Percentiles rank a stretch among this genome's conserved stretches.
These are phyloP conservation scores for Endoconidiophora laricicola DNA, from an alignment of 2,329 filamentous ascomycete genomes.

Conservation along the genomic window DNA sequence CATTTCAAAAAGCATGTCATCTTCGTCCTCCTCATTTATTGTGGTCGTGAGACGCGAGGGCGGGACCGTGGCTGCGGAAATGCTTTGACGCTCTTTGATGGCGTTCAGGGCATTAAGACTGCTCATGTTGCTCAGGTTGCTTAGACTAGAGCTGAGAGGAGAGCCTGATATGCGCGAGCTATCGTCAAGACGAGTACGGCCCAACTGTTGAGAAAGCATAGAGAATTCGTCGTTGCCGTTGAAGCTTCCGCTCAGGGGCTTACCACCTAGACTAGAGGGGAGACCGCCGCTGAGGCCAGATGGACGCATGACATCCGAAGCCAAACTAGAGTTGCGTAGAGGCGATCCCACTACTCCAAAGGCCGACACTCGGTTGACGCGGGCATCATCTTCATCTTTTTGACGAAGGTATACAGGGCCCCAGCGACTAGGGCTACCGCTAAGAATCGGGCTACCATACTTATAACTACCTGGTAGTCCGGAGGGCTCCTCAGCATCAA, in stretches of 20 bases:
- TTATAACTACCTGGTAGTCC: constrained; percentile 33
- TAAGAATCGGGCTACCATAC: constrained; percentile 41
- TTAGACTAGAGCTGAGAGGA: constrained; percentile 3
- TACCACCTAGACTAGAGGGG: constrained; percentile 2
- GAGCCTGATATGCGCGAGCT: constrained; percentile 4
- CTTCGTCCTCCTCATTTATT: constrained; percentile 12
- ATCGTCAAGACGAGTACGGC: constrained; percentile 7
- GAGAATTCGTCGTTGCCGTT: constrained; percentile 7
- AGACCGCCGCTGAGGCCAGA: neutral
- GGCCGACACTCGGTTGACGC: constrained; percentile 27
- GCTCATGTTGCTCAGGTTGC: neutral
- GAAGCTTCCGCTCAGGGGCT: constrained; percentile 6
- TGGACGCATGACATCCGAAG: constrained; percentile 23
- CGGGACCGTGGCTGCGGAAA: neutral
- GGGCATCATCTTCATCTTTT: constrained; percentile 32
- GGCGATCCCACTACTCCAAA: constrained; percentile 52
- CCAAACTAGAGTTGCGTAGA: constrained; percentile 44
- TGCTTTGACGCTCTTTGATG: constrained; percentile 2
- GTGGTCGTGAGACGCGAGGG: constrained; percentile 7
- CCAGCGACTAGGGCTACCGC: constrained; percentile 44
- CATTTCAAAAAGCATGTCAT: constrained; percentile 12
- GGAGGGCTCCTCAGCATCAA: constrained; percentile 31
- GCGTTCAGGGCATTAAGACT: neutral
- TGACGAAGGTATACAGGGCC: constrained; percentile 43
- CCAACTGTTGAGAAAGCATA: constrained; percentile 10